These are phyloP conservation scores for Rubus parviflorus DNA, from an alignment of 306 rosid genomes.

Conservation along the genomic window DNA sequence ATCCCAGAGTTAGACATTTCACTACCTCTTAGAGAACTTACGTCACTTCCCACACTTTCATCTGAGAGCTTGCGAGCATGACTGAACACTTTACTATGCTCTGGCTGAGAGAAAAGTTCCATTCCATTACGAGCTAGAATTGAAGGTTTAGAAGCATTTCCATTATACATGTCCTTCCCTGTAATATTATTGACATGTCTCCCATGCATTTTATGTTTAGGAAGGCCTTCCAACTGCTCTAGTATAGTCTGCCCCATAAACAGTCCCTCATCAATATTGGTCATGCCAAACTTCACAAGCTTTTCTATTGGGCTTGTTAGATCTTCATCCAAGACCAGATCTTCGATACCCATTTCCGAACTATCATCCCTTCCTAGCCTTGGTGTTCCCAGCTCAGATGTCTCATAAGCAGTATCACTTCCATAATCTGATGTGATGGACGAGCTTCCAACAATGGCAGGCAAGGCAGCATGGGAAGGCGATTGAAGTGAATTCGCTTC, in stretches of 20 bases:
- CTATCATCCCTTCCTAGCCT: slow-evolving; percentile 67
- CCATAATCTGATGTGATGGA: slow-evolving; percentile 87
- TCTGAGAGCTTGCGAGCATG: slow-evolving; percentile 76
- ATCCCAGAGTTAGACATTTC: slow-evolving; percentile 66
- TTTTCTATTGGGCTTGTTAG: slow-evolving; percentile 80
- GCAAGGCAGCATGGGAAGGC: slow-evolving; percentile 58
- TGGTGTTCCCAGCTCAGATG: slow-evolving; percentile 87
- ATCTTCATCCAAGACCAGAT: slow-evolving; percentile 83
- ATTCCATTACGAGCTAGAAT: slow-evolving; percentile 55
- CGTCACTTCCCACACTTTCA: slow-evolving; percentile 89
- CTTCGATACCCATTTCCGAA: slow-evolving; percentile 81
- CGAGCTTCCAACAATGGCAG: slow-evolving; percentile 72
- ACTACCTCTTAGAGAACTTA: slow-evolving; percentile 84
- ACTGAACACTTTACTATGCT: slow-evolving; percentile 51
- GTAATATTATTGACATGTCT: slow-evolving; percentile 55
- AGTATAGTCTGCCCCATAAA: slow-evolving; percentile 96
- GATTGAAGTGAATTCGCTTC: slow-evolving; percentile 57
- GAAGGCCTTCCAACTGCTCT: slow-evolving; percentile 97
- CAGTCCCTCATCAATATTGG: slow-evolving; percentile 93
- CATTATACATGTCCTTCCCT: slow-evolving; percentile 55
- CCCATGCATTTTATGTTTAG: slow-evolving; percentile 73
- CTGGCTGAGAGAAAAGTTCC: slow-evolving; percentile 75
- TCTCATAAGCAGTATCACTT: slow-evolving; percentile 90
- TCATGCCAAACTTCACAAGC: slow-evolving; percentile 79
- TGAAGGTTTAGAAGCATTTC: slow-evolving; percentile 69